Conservation (phyloP, 73 alveolate genomes). For the Effrenium voratum region DNA sequence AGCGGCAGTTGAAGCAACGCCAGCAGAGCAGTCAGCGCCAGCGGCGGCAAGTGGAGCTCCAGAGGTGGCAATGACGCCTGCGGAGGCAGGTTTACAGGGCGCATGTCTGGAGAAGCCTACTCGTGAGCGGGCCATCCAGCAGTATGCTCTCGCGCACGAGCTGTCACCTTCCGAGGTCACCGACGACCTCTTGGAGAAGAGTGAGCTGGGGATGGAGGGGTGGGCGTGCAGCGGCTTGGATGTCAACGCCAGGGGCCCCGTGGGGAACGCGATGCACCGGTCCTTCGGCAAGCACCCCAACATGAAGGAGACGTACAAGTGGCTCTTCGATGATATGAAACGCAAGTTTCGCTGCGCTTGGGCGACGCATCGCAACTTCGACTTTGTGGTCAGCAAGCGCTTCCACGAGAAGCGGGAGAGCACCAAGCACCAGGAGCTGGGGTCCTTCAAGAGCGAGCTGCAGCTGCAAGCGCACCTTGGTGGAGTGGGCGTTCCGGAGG, state of each 20-base stretch:
- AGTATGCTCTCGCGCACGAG: not conserved
- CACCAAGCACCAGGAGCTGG: conserved; percentile 29
- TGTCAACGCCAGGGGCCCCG: not conserved
- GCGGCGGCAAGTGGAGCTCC: no score
- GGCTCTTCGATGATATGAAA: conserved; percentile 24
- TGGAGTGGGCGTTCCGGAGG: conserved; percentile 14
- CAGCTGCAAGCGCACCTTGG: not conserved
- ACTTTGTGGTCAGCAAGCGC: not conserved
- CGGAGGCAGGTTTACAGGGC: no score
- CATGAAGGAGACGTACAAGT: not conserved
- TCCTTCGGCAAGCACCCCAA: not conserved
- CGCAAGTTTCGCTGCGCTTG: not conserved
- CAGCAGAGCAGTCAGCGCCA: no score
- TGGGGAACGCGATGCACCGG: not conserved
- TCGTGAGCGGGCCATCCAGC: not conserved
- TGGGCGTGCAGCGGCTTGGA: conserved; percentile 19
- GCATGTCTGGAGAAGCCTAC: not conserved
- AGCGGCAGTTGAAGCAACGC: no score
- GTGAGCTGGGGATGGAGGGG: not conserved
- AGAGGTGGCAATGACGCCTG: no score
- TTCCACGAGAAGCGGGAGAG: not conserved
- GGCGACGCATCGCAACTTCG: not conserved
- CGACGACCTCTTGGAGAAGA: not conserved
- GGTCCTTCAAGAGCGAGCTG: not conserved
- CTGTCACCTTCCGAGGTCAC: not conserved